Evolutionary conservation across 2,329 filamentous ascomycete genomes (phyloP), one percentile per base, ranked within the genome.

Genomic region (Pseudocercospora eumusae): DNA sequence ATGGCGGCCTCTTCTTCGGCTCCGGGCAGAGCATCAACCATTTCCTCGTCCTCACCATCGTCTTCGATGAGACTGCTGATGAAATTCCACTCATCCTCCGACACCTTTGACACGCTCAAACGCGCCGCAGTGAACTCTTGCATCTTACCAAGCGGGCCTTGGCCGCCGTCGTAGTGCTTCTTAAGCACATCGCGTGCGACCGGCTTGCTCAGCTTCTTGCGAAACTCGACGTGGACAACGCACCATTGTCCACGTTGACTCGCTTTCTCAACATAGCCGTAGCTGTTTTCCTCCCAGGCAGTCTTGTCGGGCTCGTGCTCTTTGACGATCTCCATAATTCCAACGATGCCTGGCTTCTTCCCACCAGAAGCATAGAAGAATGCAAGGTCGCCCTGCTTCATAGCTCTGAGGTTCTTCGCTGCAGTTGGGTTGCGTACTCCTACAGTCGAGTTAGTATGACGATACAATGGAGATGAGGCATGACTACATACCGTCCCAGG

Each of bases 331-430:
- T 95, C 90, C 66, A 74, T 71, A 58, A 71, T 70, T n/a, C 71
- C 72, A 1, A 88, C 92, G 52, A 98, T 92, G 2, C 91, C 93
- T 0, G 93, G 92, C 23, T 88, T 85, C 74, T 96, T 96, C 78
- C 91, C 95, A 71, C 95, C 96, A 52, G 91, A 96, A 77, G 97
- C 93, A 74, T 98, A 98, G 79, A 99, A 98, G 79, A 99, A 98
- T 25, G 92, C 93, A 31, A 93, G 82, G 73, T 99, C 95, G 56
- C 93, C 93, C 60, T 88, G 87, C 70, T 91, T 92, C 95, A 99
- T 99, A 8, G 87, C 85, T 28, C 91, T 86, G 78, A 99, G 88
- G 74, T 97, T 92, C 72, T 97, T 98, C 25, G 91, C 86, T 6
- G 93, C 93, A 77, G 75, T 74, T 18, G 72, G 71, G 56, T 81